phyloP scores from a whole-genome alignment of 345 rosid genomes.

The Moricandia moricandioides region DNA sequence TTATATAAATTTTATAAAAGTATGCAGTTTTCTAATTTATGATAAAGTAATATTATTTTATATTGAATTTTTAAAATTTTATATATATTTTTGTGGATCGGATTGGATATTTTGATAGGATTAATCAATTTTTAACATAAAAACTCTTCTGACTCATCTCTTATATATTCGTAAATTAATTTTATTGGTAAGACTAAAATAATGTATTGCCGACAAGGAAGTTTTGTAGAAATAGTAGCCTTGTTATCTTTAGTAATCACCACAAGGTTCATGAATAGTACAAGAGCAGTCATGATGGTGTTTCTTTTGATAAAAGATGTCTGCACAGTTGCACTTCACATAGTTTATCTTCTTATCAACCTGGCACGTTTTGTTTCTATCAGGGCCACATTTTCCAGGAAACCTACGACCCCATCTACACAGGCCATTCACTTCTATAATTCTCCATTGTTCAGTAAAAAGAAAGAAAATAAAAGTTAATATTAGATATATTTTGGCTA shows the following conservation, averaged over 20 bases:
- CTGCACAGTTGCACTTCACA: background rate
- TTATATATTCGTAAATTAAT: background rate
- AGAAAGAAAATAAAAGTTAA: background rate
- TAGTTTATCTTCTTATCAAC: background rate
- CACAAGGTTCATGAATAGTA: background rate
- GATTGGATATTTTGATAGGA: background rate
- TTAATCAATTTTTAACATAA: background rate
- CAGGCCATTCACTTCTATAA: background rate
- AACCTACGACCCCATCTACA: background rate
- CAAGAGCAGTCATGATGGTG: background rate
- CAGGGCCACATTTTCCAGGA: conserved; percentile 3
- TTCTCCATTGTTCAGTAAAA: background rate
- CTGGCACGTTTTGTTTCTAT: background rate
- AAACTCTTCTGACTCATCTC: background rate
- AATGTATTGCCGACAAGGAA: background rate
- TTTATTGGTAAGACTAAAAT: background rate
- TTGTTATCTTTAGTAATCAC: background rate
- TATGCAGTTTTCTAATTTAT: no score
- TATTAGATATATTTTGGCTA: background rate
- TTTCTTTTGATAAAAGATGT: background rate
- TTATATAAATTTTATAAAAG: no score
- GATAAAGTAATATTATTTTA: no score
- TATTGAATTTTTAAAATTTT: no score
- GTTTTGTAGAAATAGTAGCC: background rate
- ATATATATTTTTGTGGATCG: background rate